Evolutionary conservation across 176 grass and related monocot species (phyloP).

Genomic region (Carex pumila): DNA sequence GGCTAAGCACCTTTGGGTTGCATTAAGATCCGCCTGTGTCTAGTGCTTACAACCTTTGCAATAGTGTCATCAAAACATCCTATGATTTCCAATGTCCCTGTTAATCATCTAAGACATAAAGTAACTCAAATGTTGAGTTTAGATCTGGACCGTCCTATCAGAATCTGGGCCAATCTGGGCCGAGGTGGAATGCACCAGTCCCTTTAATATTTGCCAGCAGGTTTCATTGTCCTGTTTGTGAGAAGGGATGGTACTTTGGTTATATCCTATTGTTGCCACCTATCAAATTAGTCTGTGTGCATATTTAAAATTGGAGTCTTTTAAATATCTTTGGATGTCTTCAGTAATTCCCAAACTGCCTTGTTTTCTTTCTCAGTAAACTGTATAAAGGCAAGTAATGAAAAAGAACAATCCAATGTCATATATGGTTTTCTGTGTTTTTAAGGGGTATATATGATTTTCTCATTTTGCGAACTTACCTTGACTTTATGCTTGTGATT

Average conservation of each 20-base stretch:
- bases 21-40: not conserved
- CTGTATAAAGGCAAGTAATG: not conserved
- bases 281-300: not conserved
- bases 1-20: too few relatives aligned
- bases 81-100: not conserved
- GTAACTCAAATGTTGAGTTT: too few relatives aligned
- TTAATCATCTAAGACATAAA: not conserved
- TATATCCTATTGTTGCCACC: not conserved
- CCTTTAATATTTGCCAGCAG: not conserved
- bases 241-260: not conserved
- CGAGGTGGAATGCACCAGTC: too few relatives aligned
- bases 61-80: not conserved
- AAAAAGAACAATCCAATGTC: not conserved
- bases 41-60: not conserved
- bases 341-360: not conserved
- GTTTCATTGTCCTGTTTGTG: not conserved
- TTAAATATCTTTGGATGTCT: not conserved
- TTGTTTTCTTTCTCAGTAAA: not conserved
- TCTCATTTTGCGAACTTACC: not conserved
- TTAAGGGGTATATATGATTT: not conserved
- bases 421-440: not conserved
- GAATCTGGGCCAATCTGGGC: too few relatives aligned
- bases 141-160: too few relatives aligned
- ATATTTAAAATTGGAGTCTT: not conserved
- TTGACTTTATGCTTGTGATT: too few relatives aligned